Base-by-base conservation (phyloP, 148 eudicot genomes). In the Polygonum maritimum region DNA sequence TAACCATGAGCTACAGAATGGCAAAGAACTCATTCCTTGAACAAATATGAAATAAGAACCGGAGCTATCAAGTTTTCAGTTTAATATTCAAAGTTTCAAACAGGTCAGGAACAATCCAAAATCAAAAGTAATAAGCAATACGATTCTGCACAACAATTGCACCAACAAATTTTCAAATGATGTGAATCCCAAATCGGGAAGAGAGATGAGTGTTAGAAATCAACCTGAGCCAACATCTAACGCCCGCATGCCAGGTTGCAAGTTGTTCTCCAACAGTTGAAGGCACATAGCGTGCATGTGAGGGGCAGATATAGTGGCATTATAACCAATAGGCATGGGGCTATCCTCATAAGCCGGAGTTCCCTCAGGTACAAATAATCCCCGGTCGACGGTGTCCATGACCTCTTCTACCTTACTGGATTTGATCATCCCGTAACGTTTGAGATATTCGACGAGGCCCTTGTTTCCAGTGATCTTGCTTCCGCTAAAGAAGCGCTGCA, bases 201-300 rank as follows among this genome's bases (percentile, higher is more conserved):
- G 22, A 22, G 9, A 55, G 31, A n/a, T 21, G 31, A 7, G 33
- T 19, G 18, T 3, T 7, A 2, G 35, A 63, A n/a, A 39, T 54
- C 80, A 95, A 95, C 99, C 99, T 86, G 99, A 92, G 82, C 99
- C 99, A 75, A 95, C 91, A 85, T 95, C 99, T 78, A 95, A 82
- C 55, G 92, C 91, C 80, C 81, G 97, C 97, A 92, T 95, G 76
- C 97, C 98, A 77, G 94, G 97, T 85, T 95, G 89, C 82, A 92
- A 87, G 78, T 90, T 79, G 31, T 89, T 81, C 80, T 89, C 87
- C 79, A 95, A 78, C 49, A 95, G 86, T 48, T 95, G 87, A 81
- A 95, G 97, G 83, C 99, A 95, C 78, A 80, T 87, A 3, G 96
- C 99, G 79, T 95, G 98, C 98, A 95, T 92, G 84, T 95, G 98